These are phyloP conservation scores for Adiantum capillusveneris DNA, from an alignment of 75 land plant species.

Conservation along the genomic window DNA sequence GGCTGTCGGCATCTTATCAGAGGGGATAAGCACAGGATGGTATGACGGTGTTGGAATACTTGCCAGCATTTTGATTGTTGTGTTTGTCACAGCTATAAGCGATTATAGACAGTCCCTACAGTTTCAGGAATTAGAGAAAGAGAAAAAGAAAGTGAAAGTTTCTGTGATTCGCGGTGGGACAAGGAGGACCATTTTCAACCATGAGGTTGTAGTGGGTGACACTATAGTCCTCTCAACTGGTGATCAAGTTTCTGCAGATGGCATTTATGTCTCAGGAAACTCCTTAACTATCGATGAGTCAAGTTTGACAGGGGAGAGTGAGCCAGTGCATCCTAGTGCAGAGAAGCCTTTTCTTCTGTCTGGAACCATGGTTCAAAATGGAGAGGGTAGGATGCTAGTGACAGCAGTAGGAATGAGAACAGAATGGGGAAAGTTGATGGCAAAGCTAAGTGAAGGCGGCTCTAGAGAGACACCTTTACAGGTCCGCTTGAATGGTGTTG, in stretches of 20 bases:
- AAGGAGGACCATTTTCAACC: slow-evolving; percentile 62
- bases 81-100: slow-evolving; percentile 85
- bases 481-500: slow-evolving; percentile 81
- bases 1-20: slow-evolving; percentile 62
- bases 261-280: slow-evolving; percentile 73
- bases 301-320: slow-evolving; percentile 86
- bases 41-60: slow-evolving; percentile 94
- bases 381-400: slow-evolving; percentile 73
- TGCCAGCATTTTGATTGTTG: slow-evolving; percentile 75
- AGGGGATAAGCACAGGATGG: slow-evolving; percentile 84
- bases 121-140: slow-evolving; percentile 82
- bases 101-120: slow-evolving; percentile 92
- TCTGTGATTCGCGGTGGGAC: slow-evolving; percentile 61
- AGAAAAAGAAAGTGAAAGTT: slow-evolving; percentile 80
- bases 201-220: slow-evolving; percentile 81
- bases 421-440: slow-evolving; percentile 85
- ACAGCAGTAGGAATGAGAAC: slow-evolving; percentile 92
- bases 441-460: slow-evolving; percentile 81
- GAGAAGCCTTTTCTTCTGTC: slow-evolving; percentile 75
- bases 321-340: slow-evolving; percentile 47
- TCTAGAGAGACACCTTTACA: slow-evolving; percentile 88
- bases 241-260: slow-evolving; percentile 88
- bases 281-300: slow-evolving; percentile 76
- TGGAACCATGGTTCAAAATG: slow-evolving; percentile 84
- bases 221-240: slow-evolving; percentile 71